Evolutionary conservation across 2,329 filamentous ascomycete species (phyloP), one percentile per base, ranked within the genome.

Genomic region (Colletotrichum destructivum): DNA sequence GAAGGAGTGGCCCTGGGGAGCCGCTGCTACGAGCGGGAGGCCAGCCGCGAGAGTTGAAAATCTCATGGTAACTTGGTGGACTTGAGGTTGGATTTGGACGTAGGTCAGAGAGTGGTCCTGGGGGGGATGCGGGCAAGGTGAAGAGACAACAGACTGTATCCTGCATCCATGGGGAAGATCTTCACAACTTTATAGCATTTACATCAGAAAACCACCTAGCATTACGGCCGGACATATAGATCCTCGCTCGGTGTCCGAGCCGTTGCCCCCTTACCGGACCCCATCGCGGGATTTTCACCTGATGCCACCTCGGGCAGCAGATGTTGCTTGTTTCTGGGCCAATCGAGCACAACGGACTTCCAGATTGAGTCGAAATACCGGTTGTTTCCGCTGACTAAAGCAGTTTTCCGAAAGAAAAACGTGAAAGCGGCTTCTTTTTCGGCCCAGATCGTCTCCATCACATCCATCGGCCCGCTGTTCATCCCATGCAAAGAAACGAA

Each of bases 21-120:
- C 68, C 16, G 67, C 67, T 15, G 46, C 62, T 49, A 66, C 67
- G 7, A 70, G 67, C 62, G 67, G 62, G n/a, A 70, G 47, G n/a
- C 54, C 67, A 7, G 54, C 55, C 16, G 67, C 62, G 56, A 70
- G 55, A 35, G 68, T 56, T n/a, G 68, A 42, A 56, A 70, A 35
- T 55, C 51, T 70, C 68, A 70, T 70, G 40, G 60, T 66, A 31
- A 16, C 21, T n/a, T 4, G 26, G 5, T 55, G 40, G 35, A 35
- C 42, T 55, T 18, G 54, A 42, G 52, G 16, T 38, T 62, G 31
- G 38, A 47, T 15, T 60, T 62, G 26, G n/a, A 21, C 31, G 3
- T 54, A 40, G 16, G 3, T 46, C 51, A 65, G 40, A 35, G 51
- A 57, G 42, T 4, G 26, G 21, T 26, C 18, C 38, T 15, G 35